Evolutionary conservation across 305 asterid species (phyloP), one percentile per base, ranked within the genome.

Genomic region (Andrographis paniculata): DNA sequence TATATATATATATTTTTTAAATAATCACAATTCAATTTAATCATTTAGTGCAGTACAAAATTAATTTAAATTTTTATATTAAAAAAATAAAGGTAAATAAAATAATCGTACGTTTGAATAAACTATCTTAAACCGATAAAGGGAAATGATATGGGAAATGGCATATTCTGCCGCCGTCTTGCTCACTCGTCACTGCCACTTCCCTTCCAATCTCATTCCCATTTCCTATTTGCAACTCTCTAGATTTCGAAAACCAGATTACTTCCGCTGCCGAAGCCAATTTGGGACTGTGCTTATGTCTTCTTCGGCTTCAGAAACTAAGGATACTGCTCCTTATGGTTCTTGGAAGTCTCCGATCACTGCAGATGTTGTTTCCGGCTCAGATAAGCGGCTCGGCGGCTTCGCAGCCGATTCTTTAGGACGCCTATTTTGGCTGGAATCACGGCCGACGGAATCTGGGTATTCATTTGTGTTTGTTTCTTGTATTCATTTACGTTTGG

Each of bases 261-360:
- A 24, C 8, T 24, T 8, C 30, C 30, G 30, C 30, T 8, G 30
- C 4, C 4, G 6, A 24, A 24, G 30, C 4, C 30, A 4, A 24
- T 3, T 24, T 8, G 30, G 6, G 6, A 24, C 30, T 53, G 58
- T 16, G 4, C 14, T 4, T 33, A 1, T 33, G 38, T 33, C 38
- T 33, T 33, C 38, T 33, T 59, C 77, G 22, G 51, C 63, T 51
- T 58, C 71, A 33, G 58, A 52, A 50, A 27, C 65, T 37, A 73
- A 72, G 58, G 58, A 66, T 63, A 72, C 73, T 28, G 76, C 92
- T 30, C 93, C 98, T 4, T 91, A 78, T 38, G 96, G 98, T 53
- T 86, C 98, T 0, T 91, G 98, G 98, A 82, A 74, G 73, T 91
- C 96, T 24, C 92, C 95, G 12, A 80, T 91, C 70, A 83, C 95